Conservation (phyloP, 202 grass and related monocot species). For the Hordeum pubiflorum region DNA sequence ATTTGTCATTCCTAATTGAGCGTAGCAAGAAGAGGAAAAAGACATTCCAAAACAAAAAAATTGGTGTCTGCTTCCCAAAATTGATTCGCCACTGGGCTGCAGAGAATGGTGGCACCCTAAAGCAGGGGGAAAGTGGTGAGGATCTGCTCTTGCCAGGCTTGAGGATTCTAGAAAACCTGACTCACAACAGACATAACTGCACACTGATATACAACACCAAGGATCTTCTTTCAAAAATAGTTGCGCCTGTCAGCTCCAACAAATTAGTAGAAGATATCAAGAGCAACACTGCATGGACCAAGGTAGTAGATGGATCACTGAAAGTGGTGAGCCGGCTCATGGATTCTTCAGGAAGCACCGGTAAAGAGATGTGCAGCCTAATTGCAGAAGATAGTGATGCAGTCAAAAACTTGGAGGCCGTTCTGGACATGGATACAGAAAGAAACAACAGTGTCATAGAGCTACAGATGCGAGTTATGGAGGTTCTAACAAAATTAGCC, state of each 20-base stretch:
- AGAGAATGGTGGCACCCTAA: too few relatives aligned
- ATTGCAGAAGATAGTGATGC: neutral
- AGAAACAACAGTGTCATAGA: neutral
- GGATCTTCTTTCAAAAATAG: neutral
- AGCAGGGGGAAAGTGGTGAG: too few relatives aligned
- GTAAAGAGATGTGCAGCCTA: neutral
- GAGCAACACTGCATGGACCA: neutral
- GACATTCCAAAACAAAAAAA: too few relatives aligned
- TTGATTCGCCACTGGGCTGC: too few relatives aligned
- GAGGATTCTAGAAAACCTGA: too few relatives aligned
- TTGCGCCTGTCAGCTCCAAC: neutral
- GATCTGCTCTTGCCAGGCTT: too few relatives aligned
- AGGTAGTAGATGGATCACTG: neutral
- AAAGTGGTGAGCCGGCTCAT: neutral
- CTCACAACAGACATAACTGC: too few relatives aligned
- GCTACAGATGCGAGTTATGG: neutral
- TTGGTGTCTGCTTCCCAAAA: too few relatives aligned
- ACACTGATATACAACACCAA: too few relatives aligned
- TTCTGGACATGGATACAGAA: neutral
- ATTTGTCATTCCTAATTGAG: too few relatives aligned
- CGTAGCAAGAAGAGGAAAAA: too few relatives aligned
- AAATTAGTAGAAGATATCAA: neutral
- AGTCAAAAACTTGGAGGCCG: neutral
- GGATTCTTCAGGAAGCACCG: neutral
- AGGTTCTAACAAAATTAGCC: neutral